Conservation (phyloP, 805 yeast genomes). For the Candida stauntonica region DNA sequence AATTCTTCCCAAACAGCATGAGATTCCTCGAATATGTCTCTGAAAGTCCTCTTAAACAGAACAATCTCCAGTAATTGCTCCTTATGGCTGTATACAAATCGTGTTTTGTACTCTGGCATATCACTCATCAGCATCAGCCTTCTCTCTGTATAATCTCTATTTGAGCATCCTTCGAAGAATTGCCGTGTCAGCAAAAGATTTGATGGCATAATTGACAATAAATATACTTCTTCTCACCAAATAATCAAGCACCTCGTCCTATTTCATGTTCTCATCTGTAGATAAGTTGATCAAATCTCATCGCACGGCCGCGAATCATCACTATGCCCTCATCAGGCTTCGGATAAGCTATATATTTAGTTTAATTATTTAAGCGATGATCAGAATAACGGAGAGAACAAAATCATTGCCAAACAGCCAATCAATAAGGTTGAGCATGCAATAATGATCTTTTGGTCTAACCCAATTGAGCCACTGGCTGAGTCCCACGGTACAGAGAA, state of each 20-base stretch:
- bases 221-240: too few species aligned
- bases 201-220: not conserved
- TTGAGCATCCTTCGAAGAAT: slow-evolving; percentile 10
- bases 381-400: not conserved
- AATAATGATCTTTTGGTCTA: not conserved
- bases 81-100: slow-evolving; percentile 9
- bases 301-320: too few species aligned
- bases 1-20: slow-evolving; percentile 21
- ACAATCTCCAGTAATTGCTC: slow-evolving; percentile 28
- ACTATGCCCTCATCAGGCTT: too few species aligned
- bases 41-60: slow-evolving; percentile 29
- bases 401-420: not conserved
- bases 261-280: too few species aligned
- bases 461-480: not conserved
- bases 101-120: slow-evolving; percentile 9
- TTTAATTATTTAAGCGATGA: too few species aligned
- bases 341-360: too few species aligned
- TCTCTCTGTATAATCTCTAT: slow-evolving; percentile 6
- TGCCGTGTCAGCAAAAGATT: slow-evolving; percentile 6
- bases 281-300: too few species aligned
- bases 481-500: not conserved
- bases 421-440: not conserved
- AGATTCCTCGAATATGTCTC: slow-evolving; percentile 30
- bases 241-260: too few species aligned
- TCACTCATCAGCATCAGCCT: slow-evolving; percentile 11